Base-by-base conservation (phyloP, 352 stramenopile genomes). In the Pythium scleroteichum region DNA sequence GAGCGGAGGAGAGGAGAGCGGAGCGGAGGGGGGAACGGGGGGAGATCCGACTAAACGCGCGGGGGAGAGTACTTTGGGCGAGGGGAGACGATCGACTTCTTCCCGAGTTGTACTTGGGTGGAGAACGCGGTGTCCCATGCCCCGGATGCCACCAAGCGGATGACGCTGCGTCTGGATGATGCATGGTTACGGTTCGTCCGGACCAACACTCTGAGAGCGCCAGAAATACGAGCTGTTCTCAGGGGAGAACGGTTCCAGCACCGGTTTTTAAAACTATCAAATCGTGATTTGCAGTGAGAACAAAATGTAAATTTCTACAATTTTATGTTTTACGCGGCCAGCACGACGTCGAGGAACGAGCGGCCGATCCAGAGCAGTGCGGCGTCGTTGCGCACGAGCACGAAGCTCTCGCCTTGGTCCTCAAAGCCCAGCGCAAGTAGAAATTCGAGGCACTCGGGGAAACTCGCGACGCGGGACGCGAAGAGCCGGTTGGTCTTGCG, bases 301-400 rank as follows among this genome's bases (percentile, higher is more conserved):
- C n/a, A n/a, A 10, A 35, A 35, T 10, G 29, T 35, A 5, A 10
- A 35, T 35, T 35, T 10, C 10, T 5, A 10, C 29, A 35, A 35
- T 5, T 35, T 35, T 35, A 10, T 10, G 10, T 35, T 35, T 35
- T 35, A 35, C 29, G 29, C 29, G 29, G 29, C 20, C 22, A 60
- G 45, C 29, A 90, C 48, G 39, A 77, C 57, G 59, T 93, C 83
- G 10, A 93, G 69, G 0, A 78, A 72, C 10, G 73, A 78, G 22
- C 77, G 76, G 13, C 81, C 81, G 41, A 94, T 70, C 79, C 79
- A 94, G 19, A 94, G 75, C 38, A 94, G 63, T 17, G 66, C 84
- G 0, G 75, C 71, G 53, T 94, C 84, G 42, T 90, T 64, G 23
- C 80, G 70, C 6, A 73, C 51, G 24, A 94, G 68, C 48, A 84